Evolutionary conservation across 352 stramenopile species (phyloP), one percentile per base, ranked within the genome.

Genomic region (Phytophthora macrochlamydospora): DNA sequence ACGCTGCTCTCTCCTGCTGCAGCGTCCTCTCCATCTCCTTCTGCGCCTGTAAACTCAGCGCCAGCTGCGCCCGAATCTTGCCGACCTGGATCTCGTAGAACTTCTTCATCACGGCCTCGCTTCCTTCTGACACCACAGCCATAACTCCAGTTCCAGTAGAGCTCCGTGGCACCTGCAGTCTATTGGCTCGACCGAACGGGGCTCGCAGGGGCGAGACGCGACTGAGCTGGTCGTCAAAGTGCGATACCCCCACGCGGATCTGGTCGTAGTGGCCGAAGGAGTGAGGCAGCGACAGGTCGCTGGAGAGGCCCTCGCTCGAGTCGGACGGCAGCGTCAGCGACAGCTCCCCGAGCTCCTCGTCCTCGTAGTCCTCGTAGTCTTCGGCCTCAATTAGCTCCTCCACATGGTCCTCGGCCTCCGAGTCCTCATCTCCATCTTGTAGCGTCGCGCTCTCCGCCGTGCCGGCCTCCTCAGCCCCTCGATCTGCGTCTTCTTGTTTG

Each of bases 81-180:
- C 85, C 79, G n/a, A 92, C 85, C 57, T 93, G 85, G 28, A 85
- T 78, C 67, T 93, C 82, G 64, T 92, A 94, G 49, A 93, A 92
- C 62, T 87, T 88, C 58, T 88, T 85, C 81, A 93, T 89, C 38
- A 91, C 69, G 57, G 49, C 51, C 48, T 71, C 68, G 29, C 54
- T 72, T 12, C 56, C 55, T 3, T 74, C 49, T 1, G 51, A n/a
- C 2, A 38, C 56, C 7, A 58, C 28, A 14, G 45, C 35, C 7
- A 30, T 56, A 2, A 29, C 7, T 7, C 51, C n/a, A 52, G 18
- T 49, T 3, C 43, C 53, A 7, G 44, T 13, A 62, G 46, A 18
- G 46, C 51, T 44, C 35, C 28, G 52, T 14, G 45, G 38, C 4
- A 44, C 46, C n/a, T 67, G 55, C 35, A 75, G 48, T 9, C 62